phyloP scores from a whole-genome alignment of 768 basidiomycete species.

The Coprinellus aureogranulatus region DNA sequence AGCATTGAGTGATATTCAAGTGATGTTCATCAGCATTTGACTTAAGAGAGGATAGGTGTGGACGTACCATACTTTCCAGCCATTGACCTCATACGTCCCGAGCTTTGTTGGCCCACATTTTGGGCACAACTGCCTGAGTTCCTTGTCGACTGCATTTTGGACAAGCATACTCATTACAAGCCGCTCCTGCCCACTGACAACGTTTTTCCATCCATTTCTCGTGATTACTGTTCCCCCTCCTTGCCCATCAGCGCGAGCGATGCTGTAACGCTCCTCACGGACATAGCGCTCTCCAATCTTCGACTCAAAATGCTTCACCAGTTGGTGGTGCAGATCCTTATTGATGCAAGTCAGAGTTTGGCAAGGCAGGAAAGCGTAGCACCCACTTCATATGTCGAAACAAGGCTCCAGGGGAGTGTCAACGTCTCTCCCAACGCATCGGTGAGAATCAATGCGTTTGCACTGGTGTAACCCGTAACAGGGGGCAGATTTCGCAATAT shows the following conservation, averaged over 20 bases:
- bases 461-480: not conserved
- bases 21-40: too few species aligned
- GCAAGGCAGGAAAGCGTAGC: not conserved
- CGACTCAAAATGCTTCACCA: not conserved
- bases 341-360: not conserved
- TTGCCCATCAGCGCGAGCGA: not conserved
- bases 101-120: constrained; percentile 1
- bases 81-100: not conserved
- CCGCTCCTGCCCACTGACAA: not conserved
- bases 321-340: not conserved
- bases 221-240: not conserved
- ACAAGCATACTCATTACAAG: not conserved
- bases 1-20: too few species aligned
- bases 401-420: not conserved
- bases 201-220: not conserved
- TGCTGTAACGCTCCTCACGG: not conserved
- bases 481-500: not conserved
- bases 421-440: not conserved
- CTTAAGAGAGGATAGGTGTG: too few species aligned
- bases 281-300: not conserved
- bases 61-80: not conserved
- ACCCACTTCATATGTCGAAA: not conserved
- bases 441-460: not conserved
- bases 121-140: not conserved
- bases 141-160: not conserved